phyloP scores from a whole-genome alignment of 2,329 filamentous ascomycete species.

The Elsinoe necatrix region DNA sequence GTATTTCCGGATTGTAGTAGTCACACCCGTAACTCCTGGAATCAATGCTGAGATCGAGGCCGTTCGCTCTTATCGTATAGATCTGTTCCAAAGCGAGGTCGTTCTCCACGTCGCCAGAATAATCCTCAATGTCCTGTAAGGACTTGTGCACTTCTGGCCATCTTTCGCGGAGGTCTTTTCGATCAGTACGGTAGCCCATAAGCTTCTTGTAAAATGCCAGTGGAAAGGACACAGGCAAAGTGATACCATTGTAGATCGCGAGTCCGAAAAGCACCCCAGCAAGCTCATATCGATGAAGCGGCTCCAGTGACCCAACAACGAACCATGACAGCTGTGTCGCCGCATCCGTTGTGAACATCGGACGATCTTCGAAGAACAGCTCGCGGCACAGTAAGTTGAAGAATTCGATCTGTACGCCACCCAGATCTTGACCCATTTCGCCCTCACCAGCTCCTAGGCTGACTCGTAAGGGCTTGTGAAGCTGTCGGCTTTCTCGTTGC shows the following conservation, averaged over 20 bases:
- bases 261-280: constrained; percentile 81
- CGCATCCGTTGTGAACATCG: constrained; percentile 70
- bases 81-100: constrained; percentile 78
- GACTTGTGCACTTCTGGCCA: constrained; percentile 77
- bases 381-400: constrained; percentile 78
- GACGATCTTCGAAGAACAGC: constrained; percentile 60
- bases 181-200: constrained; percentile 56
- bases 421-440: constrained; percentile 86
- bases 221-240: constrained; percentile 82
- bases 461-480: constrained; percentile 80
- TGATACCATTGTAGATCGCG: constrained; percentile 87
- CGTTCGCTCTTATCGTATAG: constrained; percentile 61
- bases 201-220: constrained; percentile 74
- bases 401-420: constrained; percentile 93
- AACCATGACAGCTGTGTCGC: constrained; percentile 82
- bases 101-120: constrained; percentile 71
- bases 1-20: neutral
- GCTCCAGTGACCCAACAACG: constrained; percentile 69
- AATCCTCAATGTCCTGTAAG: constrained; percentile 63
- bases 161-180: constrained; percentile 69
- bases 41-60: constrained; percentile 45
- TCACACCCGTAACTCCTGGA: constrained; percentile 34
- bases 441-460: constrained; percentile 68
- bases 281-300: constrained; percentile 82
- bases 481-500: constrained; percentile 71